Evolutionary conservation across 2,329 filamentous ascomycete genomes (phyloP), one percentile per base, ranked within the genome.

Genomic region (Pestalotiopsis sp.): DNA sequence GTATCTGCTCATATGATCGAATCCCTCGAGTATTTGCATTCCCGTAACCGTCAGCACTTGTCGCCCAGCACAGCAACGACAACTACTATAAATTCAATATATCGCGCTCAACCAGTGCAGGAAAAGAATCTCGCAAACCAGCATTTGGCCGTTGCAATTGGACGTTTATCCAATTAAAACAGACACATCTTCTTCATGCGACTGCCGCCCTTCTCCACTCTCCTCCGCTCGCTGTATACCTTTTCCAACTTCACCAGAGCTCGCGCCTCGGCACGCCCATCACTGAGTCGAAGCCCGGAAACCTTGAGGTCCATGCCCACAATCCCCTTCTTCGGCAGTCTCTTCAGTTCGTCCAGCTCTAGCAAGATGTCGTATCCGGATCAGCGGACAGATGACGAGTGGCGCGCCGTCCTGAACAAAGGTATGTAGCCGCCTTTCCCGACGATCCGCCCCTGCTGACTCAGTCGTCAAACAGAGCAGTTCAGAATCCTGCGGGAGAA

Each of bases 401-500:
- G 96, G 96, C 91, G 90, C 72, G 92, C 95, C 9, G 88, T 97
- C 68, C 83, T 99, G 66, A 94, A 85, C 72, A 82, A 82, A 74
- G 80, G 82, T 84, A 78, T 72, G 79, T 71, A 35, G 14, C 6
- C 5, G 9, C 24, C 24, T 26, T 26, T 14, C 30, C 30, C 11
- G 13, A 13, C 9, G 40, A 13, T 35, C 38, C n/a, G 22, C 57
- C 39, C 11, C 59, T 55, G 59, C 55, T 66, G 57, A 66, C 64
- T 59, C 48, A 3, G 24, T 13, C 30, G 7, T 35, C 30, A 20
- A 52, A n/a, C 74, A 97, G 95, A 98, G 76, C 96, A 99, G 86
- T 99, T 98, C 85, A 93, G 93, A 71, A 88, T 99, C 77, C 89
- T 99, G 66, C 92, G 96, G 71, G 84, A 97, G 79, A 95, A 98